These are phyloP conservation scores for Eimeria maxima DNA, from an alignment of 169 alveolate genomes.

Conservation along the genomic window DNA sequence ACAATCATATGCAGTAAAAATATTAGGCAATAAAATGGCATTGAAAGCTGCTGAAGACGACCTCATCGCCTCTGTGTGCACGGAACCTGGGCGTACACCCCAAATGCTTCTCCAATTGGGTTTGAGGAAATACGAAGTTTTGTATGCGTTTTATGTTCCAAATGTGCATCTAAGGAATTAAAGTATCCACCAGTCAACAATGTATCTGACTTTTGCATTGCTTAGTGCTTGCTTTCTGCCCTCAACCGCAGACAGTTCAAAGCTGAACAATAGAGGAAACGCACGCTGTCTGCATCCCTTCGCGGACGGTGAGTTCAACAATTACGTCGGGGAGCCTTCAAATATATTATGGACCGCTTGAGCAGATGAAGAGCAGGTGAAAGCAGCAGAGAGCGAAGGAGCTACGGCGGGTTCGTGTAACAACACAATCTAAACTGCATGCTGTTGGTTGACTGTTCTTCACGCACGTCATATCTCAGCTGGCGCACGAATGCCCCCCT, in stretches of 20 bases:
- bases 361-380: conserved; percentile 52
- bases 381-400: conserved; percentile 40
- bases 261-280: not conserved
- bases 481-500: conserved; percentile 54
- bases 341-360: not conserved
- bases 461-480: not conserved
- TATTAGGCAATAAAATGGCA: not conserved
- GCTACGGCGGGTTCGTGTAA: conserved; percentile 28
- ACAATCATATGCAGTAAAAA: not conserved
- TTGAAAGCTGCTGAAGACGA: not conserved
- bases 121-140: not conserved
- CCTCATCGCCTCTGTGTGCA: not conserved
- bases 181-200: not conserved
- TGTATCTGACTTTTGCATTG: not conserved
- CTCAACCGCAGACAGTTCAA: not conserved
- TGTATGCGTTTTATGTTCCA: not conserved
- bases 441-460: not conserved
- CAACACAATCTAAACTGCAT: not conserved
- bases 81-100: conserved; percentile 10
- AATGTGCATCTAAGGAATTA: not conserved
- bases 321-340: not conserved
- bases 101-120: not conserved
- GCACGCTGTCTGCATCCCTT: conserved; percentile 21
- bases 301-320: not conserved
- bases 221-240: not conserved